Conservation (phyloP, 1,284 basidiomycete genomes). For the Blastosporella zonata region DNA sequence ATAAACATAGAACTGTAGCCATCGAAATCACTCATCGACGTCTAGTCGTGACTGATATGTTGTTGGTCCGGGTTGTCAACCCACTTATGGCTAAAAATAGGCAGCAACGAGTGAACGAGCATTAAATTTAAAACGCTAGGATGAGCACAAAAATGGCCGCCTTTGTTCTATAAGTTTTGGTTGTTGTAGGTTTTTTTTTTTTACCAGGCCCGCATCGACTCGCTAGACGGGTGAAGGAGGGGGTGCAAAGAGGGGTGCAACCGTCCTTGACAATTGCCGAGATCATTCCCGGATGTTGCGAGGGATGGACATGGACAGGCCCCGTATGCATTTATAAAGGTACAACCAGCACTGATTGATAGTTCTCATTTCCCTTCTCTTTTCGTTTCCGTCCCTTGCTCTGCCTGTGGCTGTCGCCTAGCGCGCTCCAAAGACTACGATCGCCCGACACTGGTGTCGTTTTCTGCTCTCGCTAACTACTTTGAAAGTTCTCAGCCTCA, state of each 20-base stretch:
- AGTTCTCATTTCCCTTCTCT: slow-evolving; percentile 15
- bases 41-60: neutral
- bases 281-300: slow-evolving; percentile 6
- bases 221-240: neutral
- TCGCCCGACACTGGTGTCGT: slow-evolving; percentile 39
- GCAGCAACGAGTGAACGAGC: neutral
- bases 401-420: slow-evolving; percentile 32
- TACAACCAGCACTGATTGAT: slow-evolving; percentile 4
- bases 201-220: neutral
- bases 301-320: slow-evolving; percentile 1
- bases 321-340: slow-evolving; percentile 13
- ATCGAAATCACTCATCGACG: too few species aligned
- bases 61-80: neutral
- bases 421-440: slow-evolving; percentile 32
- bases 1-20: too few species aligned
- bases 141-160: neutral
- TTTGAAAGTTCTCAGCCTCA: slow-evolving; percentile 27
- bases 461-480: slow-evolving; percentile 26
- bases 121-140: neutral
- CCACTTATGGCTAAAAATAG: neutral
- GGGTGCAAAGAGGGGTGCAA: neutral
- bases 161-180: neutral
- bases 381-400: slow-evolving; percentile 16
- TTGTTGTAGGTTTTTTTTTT: neutral
- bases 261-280: slow-evolving; percentile 7